Evolutionary conservation across 345 rosid species (phyloP).

Genomic region (Cardamine chenopodiifolia): DNA sequence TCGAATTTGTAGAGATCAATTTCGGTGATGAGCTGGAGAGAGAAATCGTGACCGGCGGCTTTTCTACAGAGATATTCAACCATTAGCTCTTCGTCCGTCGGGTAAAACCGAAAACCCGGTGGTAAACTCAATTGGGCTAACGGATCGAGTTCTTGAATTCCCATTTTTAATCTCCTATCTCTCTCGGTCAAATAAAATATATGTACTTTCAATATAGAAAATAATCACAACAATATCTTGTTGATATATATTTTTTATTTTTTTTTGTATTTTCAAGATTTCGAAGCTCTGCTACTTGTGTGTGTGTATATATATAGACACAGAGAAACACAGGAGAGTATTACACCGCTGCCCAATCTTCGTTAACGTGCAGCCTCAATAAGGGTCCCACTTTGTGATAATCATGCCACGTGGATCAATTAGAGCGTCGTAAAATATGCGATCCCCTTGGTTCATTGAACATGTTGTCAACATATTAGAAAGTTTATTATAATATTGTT

Average conservation of each 20-base stretch:
- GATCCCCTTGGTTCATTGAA: conserved; percentile 41
- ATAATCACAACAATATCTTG: neutral
- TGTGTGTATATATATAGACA: conserved; percentile 15
- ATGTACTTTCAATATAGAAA: conserved; percentile 10
- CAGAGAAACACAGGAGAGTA: neutral
- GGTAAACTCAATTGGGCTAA: conserved; percentile 83
- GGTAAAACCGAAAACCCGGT: conserved; percentile 94
- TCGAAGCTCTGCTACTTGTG: conserved; percentile 24
- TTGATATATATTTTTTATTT: neutral
- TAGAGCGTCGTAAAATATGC: conserved; percentile 36
- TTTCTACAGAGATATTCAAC: conserved; percentile 83
- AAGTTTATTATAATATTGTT: neutral
- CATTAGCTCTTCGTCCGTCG: conserved; percentile 94
- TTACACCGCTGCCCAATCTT: conserved; percentile 30
- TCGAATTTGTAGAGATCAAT: conserved; percentile 92
- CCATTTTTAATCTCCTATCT: conserved; percentile 49
- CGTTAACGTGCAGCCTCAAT: conserved; percentile 33
- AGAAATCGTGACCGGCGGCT: conserved; percentile 79
- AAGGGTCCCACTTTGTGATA: conserved; percentile 35
- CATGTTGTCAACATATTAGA: conserved; percentile 5
- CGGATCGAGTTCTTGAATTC: conserved; percentile 65
- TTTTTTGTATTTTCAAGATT: conserved; percentile 14
- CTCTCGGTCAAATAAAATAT: neutral
- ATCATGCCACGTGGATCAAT: conserved; percentile 39
- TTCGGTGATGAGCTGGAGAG: conserved; percentile 73